Conservation (phyloP, 1,139 yeast genomes). For the Geotrichum restrictum region DNA sequence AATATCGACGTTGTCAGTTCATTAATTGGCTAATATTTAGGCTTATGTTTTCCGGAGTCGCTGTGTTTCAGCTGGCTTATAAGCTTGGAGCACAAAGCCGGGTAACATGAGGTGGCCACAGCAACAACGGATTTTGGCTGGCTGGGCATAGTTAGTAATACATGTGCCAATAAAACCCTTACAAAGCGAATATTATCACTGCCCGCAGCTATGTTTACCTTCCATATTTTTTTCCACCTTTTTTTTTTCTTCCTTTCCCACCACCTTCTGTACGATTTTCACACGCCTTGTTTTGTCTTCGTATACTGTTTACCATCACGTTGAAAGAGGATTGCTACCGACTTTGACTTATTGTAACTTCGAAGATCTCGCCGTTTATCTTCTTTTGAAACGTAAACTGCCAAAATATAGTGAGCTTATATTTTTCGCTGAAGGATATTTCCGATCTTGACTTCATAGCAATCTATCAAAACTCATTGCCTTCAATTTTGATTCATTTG, state of each 20-base stretch:
- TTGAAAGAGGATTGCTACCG: conserved; percentile 1
- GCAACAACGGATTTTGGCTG: neutral
- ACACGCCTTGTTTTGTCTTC: neutral
- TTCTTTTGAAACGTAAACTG: too few species aligned
- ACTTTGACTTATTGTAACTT: neutral
- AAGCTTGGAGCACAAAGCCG: too few species aligned
- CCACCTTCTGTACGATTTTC: neutral
- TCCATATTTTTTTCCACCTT: neutral
- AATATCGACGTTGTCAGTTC: too few species aligned
- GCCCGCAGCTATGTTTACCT: conserved; percentile 1
- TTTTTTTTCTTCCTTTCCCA: neutral
- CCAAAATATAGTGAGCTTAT: too few species aligned
- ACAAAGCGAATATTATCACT: conserved; percentile 1
- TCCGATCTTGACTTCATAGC: neutral
- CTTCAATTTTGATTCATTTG: neutral
- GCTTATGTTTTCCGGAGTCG: too few species aligned
- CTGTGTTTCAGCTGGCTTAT: too few species aligned
- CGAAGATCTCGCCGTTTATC: neutral
- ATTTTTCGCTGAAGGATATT: neutral
- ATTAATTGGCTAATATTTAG: too few species aligned
- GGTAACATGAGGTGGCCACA: conserved; percentile 2
- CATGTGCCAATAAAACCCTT: neutral
- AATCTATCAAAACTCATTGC: neutral
- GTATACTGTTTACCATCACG: neutral
- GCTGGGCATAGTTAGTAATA: neutral